Percentiles rank a stretch among this genome's conserved stretches.
These are phyloP conservation scores for Polygonum aviculare DNA, from an alignment of 148 eudicot genomes.

Conservation along the genomic window DNA sequence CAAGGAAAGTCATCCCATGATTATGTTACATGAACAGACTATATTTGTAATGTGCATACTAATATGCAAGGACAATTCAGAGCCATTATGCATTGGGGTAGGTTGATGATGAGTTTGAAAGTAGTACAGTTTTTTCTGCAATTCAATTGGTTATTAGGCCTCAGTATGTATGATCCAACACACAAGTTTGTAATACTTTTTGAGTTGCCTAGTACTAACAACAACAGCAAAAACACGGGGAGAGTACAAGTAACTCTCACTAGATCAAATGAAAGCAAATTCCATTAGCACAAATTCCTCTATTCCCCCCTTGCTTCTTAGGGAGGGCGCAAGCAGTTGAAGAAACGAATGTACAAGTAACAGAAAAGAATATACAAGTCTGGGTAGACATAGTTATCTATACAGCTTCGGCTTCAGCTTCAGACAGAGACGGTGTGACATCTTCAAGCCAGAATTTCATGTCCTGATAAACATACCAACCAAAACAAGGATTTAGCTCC, in stretches of 20 bases:
- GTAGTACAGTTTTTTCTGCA: not conserved
- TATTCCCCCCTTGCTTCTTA: not conserved
- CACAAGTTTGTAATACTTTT: no score
- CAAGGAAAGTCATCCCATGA: not conserved
- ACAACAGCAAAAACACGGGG: not conserved
- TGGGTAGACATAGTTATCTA: not conserved
- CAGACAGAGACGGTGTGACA: not conserved
- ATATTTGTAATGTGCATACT: not conserved
- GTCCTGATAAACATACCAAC: not conserved
- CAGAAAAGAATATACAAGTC: not conserved
- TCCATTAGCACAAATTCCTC: not conserved
- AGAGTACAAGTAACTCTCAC: not conserved
- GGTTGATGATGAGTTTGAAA: no score
- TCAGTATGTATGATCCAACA: not conserved
- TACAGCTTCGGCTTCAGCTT: not conserved
- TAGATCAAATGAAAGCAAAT: not conserved
- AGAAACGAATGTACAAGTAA: not conserved
- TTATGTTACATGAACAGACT: not conserved
- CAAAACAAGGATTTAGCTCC: not conserved
- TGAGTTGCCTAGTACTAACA: no score
- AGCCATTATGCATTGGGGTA: not conserved
- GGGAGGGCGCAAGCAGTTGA: not conserved
- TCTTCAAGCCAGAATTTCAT: not conserved
- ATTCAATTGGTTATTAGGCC: not conserved
- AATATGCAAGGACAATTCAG: not conserved